Conservation (phyloP, 495 filamentous ascomycete species). For the Stereocaulon alpinum region DNA sequence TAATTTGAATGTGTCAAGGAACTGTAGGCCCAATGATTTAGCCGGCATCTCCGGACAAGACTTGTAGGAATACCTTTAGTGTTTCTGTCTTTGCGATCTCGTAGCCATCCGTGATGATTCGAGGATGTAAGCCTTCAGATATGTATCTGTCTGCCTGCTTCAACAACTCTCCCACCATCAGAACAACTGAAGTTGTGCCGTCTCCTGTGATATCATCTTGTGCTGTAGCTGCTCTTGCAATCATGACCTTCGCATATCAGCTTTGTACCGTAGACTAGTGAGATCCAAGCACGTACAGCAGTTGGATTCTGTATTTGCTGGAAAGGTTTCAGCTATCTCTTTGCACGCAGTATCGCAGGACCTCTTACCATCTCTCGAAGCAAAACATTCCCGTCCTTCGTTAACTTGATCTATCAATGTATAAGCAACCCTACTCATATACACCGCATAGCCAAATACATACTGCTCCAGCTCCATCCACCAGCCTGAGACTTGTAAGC, state of each 20-base stretch:
- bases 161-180: conserved; percentile 90
- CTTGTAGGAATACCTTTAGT: conserved; percentile 53
- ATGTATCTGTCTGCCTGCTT: conserved; percentile 97
- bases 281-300: conserved; percentile 45
- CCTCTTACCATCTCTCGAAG: conserved; percentile 83
- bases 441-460: conserved; percentile 20
- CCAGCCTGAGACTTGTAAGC: conserved; percentile 51
- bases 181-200: conserved; percentile 91
- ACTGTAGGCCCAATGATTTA: conserved; percentile 40
- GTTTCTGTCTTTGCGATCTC: conserved; percentile 93
- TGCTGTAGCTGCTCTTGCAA: conserved; percentile 91
- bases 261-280: conserved; percentile 20
- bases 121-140: conserved; percentile 84
- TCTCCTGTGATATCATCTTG: conserved; percentile 98
- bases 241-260: conserved; percentile 63
- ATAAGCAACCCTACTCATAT: conserved; percentile 14
- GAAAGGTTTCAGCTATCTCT: conserved; percentile 28
- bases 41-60: neutral
- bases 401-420: conserved; percentile 78
- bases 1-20: conserved; percentile 91
- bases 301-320: conserved; percentile 78
- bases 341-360: neutral
- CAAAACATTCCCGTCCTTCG: conserved; percentile 95
- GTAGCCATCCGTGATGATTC: conserved; percentile 95
- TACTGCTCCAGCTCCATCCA: conserved; percentile 90